Evolutionary conservation across 192 early-diverging fungal genomes (phyloP).

Genomic region (Linnemannia zychae): DNA sequence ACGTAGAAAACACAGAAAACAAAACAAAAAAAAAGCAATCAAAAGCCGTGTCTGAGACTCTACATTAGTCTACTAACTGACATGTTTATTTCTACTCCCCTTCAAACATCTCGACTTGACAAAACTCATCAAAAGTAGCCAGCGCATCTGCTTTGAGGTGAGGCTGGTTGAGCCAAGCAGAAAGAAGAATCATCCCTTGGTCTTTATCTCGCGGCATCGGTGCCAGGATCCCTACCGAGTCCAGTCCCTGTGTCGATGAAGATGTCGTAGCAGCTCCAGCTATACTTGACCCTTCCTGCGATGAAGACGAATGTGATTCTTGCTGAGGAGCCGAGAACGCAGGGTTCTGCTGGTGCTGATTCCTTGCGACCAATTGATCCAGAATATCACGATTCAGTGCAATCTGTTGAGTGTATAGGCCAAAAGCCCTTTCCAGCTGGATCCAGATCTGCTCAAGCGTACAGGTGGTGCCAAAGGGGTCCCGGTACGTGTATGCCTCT

Average conservation of each 20-base stretch:
- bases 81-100: constrained; percentile 18
- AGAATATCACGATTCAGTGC: constrained; percentile 34
- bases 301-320: background rate
- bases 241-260: background rate
- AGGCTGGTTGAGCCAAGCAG: constrained; percentile 61
- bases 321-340: background rate
- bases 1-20: background rate
- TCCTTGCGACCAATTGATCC: constrained; percentile 34
- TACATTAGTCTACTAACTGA: no score
- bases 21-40: no score
- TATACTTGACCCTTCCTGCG: background rate
- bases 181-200: constrained; percentile 59
- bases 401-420: constrained; percentile 41
- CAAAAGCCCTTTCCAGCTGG: constrained; percentile 29
- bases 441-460: constrained; percentile 57
- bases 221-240: constrained; percentile 2
- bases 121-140: constrained; percentile 58
- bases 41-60: no score
- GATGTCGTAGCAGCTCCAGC: background rate
- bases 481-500: constrained; percentile 46
- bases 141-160: constrained; percentile 36
- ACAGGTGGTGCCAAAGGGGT: constrained; percentile 53
- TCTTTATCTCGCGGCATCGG: constrained; percentile 42
- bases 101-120: constrained; percentile 51
- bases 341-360: constrained; percentile 14